Evolutionary conservation across 164 flowering plant genomes (phyloP).

Genomic region (Saururus chinensis): DNA sequence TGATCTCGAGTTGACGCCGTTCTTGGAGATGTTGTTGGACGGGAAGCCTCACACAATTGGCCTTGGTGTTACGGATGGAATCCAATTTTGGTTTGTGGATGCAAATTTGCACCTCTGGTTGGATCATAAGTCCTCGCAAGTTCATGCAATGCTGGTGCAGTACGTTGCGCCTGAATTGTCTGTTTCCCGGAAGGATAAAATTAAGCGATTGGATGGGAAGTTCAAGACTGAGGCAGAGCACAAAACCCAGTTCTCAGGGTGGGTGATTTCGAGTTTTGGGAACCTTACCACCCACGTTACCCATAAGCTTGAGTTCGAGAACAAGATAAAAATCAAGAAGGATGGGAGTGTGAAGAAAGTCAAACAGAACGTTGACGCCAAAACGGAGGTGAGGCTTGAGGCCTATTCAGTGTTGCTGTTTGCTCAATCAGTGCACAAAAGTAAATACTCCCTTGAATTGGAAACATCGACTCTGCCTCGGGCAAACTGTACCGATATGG

Average conservation of each 20-base stretch:
- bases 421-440: slow-evolving; percentile 4
- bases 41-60: slow-evolving; percentile 39
- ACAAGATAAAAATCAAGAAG: slow-evolving; percentile 23
- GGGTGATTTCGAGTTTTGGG: slow-evolving; percentile 52
- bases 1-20: slow-evolving; percentile 69
- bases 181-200: slow-evolving; percentile 13
- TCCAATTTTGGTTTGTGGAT: slow-evolving; percentile 70
- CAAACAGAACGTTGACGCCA: slow-evolving; percentile 33
- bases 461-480: slow-evolving; percentile 25
- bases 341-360: slow-evolving; percentile 42
- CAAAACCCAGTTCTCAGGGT: slow-evolving; percentile 28
- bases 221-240: slow-evolving; percentile 35
- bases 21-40: slow-evolving; percentile 48
- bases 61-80: slow-evolving; percentile 40
- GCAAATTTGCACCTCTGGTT: slow-evolving; percentile 87
- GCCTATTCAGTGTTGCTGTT: slow-evolving; percentile 16
- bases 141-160: slow-evolving; percentile 26
- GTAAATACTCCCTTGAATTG: slow-evolving; percentile 37
- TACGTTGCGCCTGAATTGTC: slow-evolving; percentile 10
- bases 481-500: slow-evolving; percentile 19
- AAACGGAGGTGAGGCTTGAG: slow-evolving; percentile 17
- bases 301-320: slow-evolving; percentile 28
- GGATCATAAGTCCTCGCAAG: slow-evolving; percentile 22
- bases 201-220: slow-evolving; percentile 38
- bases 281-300: slow-evolving; percentile 42